Base-by-base conservation (phyloP, 1,284 basidiomycete genomes). In the Sutorius eximius region DNA sequence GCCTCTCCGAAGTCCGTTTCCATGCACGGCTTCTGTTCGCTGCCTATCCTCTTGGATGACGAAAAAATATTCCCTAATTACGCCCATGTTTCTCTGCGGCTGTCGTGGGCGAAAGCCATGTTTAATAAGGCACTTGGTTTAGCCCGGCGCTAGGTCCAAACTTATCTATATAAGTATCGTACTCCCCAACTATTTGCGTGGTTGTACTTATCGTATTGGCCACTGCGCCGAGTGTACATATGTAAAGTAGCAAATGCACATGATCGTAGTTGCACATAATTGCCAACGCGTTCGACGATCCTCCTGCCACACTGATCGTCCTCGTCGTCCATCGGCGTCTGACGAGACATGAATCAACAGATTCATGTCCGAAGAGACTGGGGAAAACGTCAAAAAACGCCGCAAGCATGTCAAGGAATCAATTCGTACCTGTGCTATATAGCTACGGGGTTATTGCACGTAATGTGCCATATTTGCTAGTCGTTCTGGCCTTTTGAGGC, bases 131-230 rank as follows among this genome's bases (percentile, higher is more conserved):
- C 24, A 27, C 24, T 27, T 27, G 24, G 43, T 38, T 52, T 51
- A 29, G 65, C 65, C 68, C 42, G 42, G 67, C 55, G 66, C 66
- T 52, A 33, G 40, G 34, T 48, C 38, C 24, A 6, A 27, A 30
- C 32, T 40, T 70, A 62, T 64, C 56, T 69, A 68, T 66, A 44
- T 54, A 18, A 18, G 47, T 50, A 69, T 51, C 53, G 13, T 68
- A 69, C 52, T 62, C 12, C 18, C 18, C 11, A 6, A 18, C 37
- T 20, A 38, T 38, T 12, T 38, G 10, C 37, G 10, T 18, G 18
- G 37, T 38, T 20, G 36, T 38, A 20, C 10, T 38, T 18, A 38
- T 38, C 37, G 7, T 38, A 38, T 38, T 20, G 37, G 18, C 18
- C 37, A 20, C 37, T 10, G n/a, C 37, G n/a, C 37, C 37, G 12